Evolutionary conservation across 2,329 filamentous ascomycete genomes (phyloP).

Genomic region (Paracoccidioides brasiliensis): DNA sequence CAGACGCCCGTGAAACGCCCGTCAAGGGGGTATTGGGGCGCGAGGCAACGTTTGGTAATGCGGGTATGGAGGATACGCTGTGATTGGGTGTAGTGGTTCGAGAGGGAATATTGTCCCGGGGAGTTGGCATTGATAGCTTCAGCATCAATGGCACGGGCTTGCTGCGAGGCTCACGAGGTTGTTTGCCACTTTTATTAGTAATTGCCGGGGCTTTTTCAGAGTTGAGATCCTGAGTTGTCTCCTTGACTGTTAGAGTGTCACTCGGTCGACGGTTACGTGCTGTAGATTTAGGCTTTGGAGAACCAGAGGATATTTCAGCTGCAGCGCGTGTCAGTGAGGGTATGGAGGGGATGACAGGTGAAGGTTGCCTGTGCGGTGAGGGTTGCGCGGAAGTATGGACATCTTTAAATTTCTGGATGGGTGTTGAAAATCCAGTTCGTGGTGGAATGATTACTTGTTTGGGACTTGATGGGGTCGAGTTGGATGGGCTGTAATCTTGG

Average conservation of each 20-base stretch:
- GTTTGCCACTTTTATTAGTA: not conserved
- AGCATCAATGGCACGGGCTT: constrained; percentile 26
- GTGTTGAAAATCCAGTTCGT: constrained; percentile 18
- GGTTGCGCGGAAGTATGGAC: constrained; percentile 13
- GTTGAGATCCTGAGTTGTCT: not conserved
- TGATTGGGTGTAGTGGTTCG: constrained; percentile 17
- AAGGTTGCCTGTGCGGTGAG: constrained; percentile 18
- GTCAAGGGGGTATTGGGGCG: constrained; percentile 38
- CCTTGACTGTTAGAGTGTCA: not conserved
- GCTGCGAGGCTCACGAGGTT: constrained; percentile 2
- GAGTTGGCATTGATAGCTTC: constrained; percentile 16
- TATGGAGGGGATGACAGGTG: constrained; percentile 12
- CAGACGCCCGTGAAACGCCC: constrained; percentile 24
- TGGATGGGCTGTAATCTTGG: constrained; percentile 18
- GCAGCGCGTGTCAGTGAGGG: constrained; percentile 19
- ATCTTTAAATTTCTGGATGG: constrained; percentile 17
- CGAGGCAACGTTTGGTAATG: constrained; percentile 25
- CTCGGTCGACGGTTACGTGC: constrained; percentile 12
- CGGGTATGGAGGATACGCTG: constrained; percentile 10
- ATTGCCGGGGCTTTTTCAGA: not conserved
- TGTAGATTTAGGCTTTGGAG: constrained; percentile 24
- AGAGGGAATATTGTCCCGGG: constrained; percentile 6
- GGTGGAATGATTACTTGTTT: not conserved
- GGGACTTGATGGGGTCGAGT: not conserved
- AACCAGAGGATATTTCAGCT: constrained; percentile 30